Conservation (phyloP, 768 basidiomycete genomes). For the Dentipellis sp. region DNA sequence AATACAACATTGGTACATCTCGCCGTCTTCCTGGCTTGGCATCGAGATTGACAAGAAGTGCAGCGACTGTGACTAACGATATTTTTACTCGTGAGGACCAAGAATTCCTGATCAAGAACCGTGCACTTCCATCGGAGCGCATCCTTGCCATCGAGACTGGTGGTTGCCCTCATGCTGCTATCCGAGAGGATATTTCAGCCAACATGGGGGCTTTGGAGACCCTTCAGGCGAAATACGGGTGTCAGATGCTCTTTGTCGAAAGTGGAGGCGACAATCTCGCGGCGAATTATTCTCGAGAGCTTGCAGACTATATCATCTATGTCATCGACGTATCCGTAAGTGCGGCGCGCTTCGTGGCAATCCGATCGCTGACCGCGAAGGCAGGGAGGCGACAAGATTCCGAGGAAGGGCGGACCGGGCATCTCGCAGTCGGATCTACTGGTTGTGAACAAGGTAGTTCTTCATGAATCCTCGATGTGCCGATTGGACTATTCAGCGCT, state of each 20-base stretch:
- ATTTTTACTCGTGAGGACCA: slow-evolving; percentile 98
- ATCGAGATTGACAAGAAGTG: slow-evolving; percentile 6
- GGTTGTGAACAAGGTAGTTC: slow-evolving; percentile 82
- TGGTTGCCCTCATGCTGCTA: slow-evolving; percentile 97
- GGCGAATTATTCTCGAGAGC: slow-evolving; percentile 91
- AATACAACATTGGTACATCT: slow-evolving; percentile 82
- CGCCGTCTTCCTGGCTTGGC: not conserved
- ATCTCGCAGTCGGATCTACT: slow-evolving; percentile 94
- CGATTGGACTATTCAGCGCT: not conserved
- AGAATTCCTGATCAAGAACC: slow-evolving; percentile 91
- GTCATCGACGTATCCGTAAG: slow-evolving; percentile 79
- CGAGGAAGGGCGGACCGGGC: slow-evolving; percentile 95
- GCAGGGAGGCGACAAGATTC: slow-evolving; percentile 96
- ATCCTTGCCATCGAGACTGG: slow-evolving; percentile 98
- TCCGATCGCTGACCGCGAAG: not conserved
- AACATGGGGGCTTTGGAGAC: slow-evolving; percentile 95
- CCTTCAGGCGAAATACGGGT: slow-evolving; percentile 82
- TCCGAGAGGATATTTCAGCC: slow-evolving; percentile 95
- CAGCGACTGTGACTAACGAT: slow-evolving; percentile 97
- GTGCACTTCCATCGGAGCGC: slow-evolving; percentile 73
- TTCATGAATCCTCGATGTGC: not conserved
- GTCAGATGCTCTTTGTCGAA: slow-evolving; percentile 90
- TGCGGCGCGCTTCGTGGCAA: slow-evolving; percentile 2
- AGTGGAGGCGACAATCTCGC: slow-evolving; percentile 96
- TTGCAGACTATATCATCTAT: slow-evolving; percentile 97